Base-by-base conservation (phyloP, 495 filamentous ascomycete species). In the Lophiotrema nucula region DNA sequence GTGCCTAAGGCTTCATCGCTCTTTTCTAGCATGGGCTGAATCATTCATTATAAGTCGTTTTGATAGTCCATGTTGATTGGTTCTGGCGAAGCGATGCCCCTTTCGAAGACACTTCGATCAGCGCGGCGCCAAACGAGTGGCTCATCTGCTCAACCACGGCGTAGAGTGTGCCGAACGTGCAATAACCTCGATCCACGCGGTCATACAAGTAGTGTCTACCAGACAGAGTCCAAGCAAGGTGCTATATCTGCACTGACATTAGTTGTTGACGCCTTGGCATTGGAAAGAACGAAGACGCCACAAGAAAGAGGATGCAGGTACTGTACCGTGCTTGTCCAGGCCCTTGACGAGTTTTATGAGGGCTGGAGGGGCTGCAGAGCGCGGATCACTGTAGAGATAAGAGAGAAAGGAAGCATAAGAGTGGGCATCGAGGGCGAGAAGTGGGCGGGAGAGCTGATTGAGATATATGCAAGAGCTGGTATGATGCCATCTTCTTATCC, bases 261-360 rank as follows among this genome's bases (percentile, higher is more conserved):
- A 6, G 50, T 65, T 15, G 19, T 65, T 6, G 61, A 65, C 50
- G 26, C 47, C 5, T 42, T 65, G 31, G 37, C 19, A 11, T 24
- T 60, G 22, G 24, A 39, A 15, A 55, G 46, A 28, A 44, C 46
- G 13, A 55, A 49, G 24, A 19, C 13, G 15, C 24, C 41, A 1
- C 26, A 25, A 11, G 56, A 59, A 13, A 33, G 48, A 16, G 60
- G 48, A 18, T 65, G 61, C 41, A 49, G 49, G 18, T 60, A 45
- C 33, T 65, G 61, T 26, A n/a, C 16, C n/a, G 44, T 65, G 23
- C 41, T 65, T 4, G n/a, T 47, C 19, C 45, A 55, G 19, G 61
- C 61, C 15, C 26, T 65, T 21, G 61, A 65, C n/a, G 39, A 25
- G 4, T 59, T 65, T 43, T 59, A 55, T 21, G 51, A 65, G 19